Evolutionary conservation across 2,329 filamentous ascomycete species (phyloP), one percentile per base, ranked within the genome.

Genomic region (Pseudogymnoascus sp.): DNA sequence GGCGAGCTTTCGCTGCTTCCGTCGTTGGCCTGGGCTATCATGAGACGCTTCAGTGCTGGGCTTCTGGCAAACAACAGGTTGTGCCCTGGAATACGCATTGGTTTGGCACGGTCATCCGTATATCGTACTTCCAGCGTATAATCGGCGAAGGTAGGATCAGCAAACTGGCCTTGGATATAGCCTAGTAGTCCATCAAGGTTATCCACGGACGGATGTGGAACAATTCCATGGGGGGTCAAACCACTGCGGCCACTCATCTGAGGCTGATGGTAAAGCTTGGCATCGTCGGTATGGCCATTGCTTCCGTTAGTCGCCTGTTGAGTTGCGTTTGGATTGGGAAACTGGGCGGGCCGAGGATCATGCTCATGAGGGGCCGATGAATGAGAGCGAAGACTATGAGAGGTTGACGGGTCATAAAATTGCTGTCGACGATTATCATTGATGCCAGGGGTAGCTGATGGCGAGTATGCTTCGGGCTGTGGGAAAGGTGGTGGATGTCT

Each of bases 361-460:
- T 72, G 74, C 10, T 79, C 77, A 37, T 77, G 77, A 13, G 72
- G 74, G 4, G 72, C 75, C 1, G 82, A 83, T 34, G 80, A 77
- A 62, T 84, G 82, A 2, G 83, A 85, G 60, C 83, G 82, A 66
- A 82, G 83, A 69, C 82, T 85, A 63, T 82, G 82, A 3, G 82
- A 79, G 1, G 81, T 83, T 1, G 79, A 77, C 1, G 82, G 79
- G 2, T 77, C 79, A 66, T 80, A 80, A 45, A 65, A 57, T 10
- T 65, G 63, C 34, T 62, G 60, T 30, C 26, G 45, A 18, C 45
- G 45, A 30, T 52, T 52, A 48, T 61, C 58, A 13, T 70, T 67
- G 45, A 60, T 52, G 3, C 63, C 65, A 35, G 67, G 64, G 63
- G 73, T 65, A 61, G 66, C 57, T 60, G 64, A 64, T 60, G 71